Conservation (phyloP, 345 rosid genomes). For the Carallia brachiata region DNA sequence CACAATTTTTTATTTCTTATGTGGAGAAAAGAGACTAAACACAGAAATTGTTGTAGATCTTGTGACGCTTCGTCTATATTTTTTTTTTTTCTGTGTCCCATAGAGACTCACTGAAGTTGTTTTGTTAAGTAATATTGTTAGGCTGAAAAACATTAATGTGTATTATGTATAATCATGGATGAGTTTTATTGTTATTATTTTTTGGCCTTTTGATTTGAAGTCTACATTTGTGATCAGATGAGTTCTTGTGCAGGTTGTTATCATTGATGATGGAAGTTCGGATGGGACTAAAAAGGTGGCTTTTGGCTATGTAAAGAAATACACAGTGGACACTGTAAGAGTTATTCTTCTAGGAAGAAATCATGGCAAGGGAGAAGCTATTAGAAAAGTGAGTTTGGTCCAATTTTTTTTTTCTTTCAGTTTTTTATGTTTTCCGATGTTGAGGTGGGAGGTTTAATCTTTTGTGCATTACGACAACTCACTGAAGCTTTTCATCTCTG, state of each 20-base stretch:
- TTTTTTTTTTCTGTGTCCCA: background rate
- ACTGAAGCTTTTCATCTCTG: slow-evolving; percentile 59
- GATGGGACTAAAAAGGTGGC: slow-evolving; percentile 89
- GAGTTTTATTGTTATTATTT: background rate
- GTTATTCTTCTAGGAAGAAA: slow-evolving; percentile 85
- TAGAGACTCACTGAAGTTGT: background rate
- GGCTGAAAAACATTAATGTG: background rate
- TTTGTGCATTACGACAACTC: slow-evolving; percentile 23
- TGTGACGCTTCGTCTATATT: background rate
- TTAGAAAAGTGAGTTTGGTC: slow-evolving; percentile 82
- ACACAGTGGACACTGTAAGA: slow-evolving; percentile 76
- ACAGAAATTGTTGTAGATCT: background rate
- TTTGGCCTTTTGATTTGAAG: background rate
- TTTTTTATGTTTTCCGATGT: slow-evolving; percentile 3
- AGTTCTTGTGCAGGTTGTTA: slow-evolving; percentile 55
- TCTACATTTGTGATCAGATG: slow-evolving; percentile 8
- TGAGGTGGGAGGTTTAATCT: slow-evolving; percentile 9
- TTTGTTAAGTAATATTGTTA: background rate
- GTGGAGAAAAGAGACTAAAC: no score
- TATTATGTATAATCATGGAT: background rate
- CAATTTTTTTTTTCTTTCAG: slow-evolving; percentile 7
- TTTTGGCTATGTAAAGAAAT: slow-evolving; percentile 65
- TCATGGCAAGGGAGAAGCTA: slow-evolving; percentile 99
- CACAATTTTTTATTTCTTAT: no score
- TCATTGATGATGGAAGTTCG: slow-evolving; percentile 92